Percentiles rank a stretch among this genome's conserved stretches.
Conservation (phyloP, 768 basidiomycete genomes). For the Leccinum broughii region DNA sequence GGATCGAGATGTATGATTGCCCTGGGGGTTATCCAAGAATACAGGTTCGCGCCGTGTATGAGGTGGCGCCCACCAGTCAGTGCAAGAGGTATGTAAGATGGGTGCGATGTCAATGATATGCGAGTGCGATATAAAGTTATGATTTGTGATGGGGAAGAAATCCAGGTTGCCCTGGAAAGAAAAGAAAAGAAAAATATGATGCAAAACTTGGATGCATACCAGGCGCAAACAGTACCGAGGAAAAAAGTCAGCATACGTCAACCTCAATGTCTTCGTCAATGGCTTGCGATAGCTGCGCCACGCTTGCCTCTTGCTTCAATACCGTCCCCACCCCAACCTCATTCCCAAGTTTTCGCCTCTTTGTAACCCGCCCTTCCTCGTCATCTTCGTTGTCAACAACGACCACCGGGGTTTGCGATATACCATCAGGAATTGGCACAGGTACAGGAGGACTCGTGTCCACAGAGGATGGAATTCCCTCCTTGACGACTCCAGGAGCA, state of each 20-base stretch:
- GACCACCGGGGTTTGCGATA: slow-evolving; percentile 52
- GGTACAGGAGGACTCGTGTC: slow-evolving; percentile 31
- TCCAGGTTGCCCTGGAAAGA: slow-evolving; percentile 5
- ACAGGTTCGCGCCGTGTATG: slow-evolving; percentile 10
- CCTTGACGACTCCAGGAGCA: slow-evolving; percentile 12
- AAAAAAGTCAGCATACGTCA: slow-evolving; percentile 25
- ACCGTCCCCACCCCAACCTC: neutral
- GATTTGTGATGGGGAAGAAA: slow-evolving; percentile 4
- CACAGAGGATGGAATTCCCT: slow-evolving; percentile 21
- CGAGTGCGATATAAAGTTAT: slow-evolving; percentile 17
- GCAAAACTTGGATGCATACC: neutral
- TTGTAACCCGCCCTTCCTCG: slow-evolving; percentile 53
- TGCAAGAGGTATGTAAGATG: slow-evolving; percentile 26
- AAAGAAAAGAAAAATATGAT: slow-evolving; percentile 1
- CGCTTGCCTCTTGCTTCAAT: slow-evolving; percentile 3
- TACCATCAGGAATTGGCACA: slow-evolving; percentile 30
- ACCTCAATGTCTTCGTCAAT: slow-evolving; percentile 32
- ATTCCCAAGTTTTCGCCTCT: slow-evolving; percentile 47
- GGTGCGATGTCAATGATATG: slow-evolving; percentile 18
- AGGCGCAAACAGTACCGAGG: neutral
- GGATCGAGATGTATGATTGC: slow-evolving; percentile 1
- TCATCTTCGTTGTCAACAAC: slow-evolving; percentile 58
- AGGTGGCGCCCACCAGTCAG: slow-evolving; percentile 4
- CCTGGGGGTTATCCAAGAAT: slow-evolving; percentile 23
- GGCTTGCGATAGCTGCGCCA: slow-evolving; percentile 10